These are phyloP conservation scores for Boletus fagicola DNA, from an alignment of 768 basidiomycete genomes.

Conservation along the genomic window DNA sequence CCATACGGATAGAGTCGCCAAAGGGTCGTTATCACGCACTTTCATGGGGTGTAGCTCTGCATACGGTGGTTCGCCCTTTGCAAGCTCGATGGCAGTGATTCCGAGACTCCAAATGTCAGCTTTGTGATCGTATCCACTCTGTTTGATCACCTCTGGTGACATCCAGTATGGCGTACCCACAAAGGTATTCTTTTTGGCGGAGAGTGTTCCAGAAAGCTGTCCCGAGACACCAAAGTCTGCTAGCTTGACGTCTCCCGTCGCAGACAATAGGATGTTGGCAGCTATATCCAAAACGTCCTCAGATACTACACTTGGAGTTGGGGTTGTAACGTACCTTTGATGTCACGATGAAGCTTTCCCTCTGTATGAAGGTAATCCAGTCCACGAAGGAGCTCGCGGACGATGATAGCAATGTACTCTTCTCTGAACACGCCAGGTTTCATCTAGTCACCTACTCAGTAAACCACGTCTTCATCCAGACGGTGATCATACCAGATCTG, in stretches of 20 bases:
- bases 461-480: slow-evolving; percentile 1
- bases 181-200: slow-evolving; percentile 97
- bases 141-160: slow-evolving; percentile 99
- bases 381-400: slow-evolving; percentile 86
- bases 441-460: slow-evolving; percentile 58
- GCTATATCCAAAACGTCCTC: slow-evolving; percentile 44
- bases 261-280: slow-evolving; percentile 90
- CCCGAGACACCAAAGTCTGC: slow-evolving; percentile 99
- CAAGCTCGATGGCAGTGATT: slow-evolving; percentile 96
- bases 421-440: slow-evolving; percentile 97
- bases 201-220: slow-evolving; percentile 88
- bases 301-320: background rate
- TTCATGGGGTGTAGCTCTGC: slow-evolving; percentile 99
- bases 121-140: slow-evolving; percentile 98
- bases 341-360: slow-evolving; percentile 98
- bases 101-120: slow-evolving; percentile 99
- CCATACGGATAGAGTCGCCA: background rate
- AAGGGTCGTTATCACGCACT: slow-evolving; percentile 42
- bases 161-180: slow-evolving; percentile 99
- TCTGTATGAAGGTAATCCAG: slow-evolving; percentile 95
- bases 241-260: slow-evolving; percentile 92
- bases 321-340: slow-evolving; percentile 69
- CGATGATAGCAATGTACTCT: slow-evolving; percentile 98
- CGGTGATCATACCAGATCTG: slow-evolving; percentile 72
- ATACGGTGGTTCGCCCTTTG: slow-evolving; percentile 97